Conservation (phyloP, 306 rosid species). For the Purshia tridentata region DNA sequence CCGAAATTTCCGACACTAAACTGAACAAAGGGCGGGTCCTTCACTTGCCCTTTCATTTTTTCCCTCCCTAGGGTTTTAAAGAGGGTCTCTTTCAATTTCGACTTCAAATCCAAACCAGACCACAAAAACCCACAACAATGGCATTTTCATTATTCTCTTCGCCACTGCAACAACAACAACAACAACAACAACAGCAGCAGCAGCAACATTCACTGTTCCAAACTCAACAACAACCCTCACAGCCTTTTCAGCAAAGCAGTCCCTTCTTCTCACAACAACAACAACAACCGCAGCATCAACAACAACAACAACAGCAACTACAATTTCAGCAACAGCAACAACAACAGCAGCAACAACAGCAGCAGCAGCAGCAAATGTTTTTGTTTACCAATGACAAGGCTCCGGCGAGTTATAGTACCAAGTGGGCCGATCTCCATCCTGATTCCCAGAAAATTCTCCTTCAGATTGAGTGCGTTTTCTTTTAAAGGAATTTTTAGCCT, state of each 20-base stretch:
- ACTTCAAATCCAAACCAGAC: slow-evolving; percentile 5
- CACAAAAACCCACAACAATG: slow-evolving; percentile 40
- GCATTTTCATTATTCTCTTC: slow-evolving; percentile 74
- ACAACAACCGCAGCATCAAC: slow-evolving; percentile 38
- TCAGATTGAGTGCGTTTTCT: slow-evolving; percentile 68
- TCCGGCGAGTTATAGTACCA: slow-evolving; percentile 79
- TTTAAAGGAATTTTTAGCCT: not conserved
- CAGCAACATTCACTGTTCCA: slow-evolving; percentile 46
- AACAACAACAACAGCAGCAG: slow-evolving; percentile 37
- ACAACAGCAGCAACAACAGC: slow-evolving; percentile 38
- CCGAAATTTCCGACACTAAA: not conserved
- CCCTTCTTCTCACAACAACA: slow-evolving; percentile 42
- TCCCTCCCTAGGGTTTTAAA: slow-evolving; percentile 75
- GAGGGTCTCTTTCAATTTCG: slow-evolving; percentile 25
- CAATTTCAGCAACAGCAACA: slow-evolving; percentile 27
- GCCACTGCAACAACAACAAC: slow-evolving; percentile 46
- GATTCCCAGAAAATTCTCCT: slow-evolving; percentile 91
- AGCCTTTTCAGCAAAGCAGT: slow-evolving; percentile 46
- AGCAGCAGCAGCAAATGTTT: slow-evolving; percentile 45
- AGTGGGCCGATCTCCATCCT: slow-evolving; percentile 94
- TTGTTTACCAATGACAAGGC: slow-evolving; percentile 70
- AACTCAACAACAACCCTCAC: slow-evolving; percentile 39
- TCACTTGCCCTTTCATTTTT: slow-evolving; percentile 8
- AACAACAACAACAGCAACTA: slow-evolving; percentile 28
- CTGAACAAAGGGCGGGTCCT: slow-evolving; percentile 13